Evolutionary conservation across 345 rosid species (phyloP).

Genomic region (Euphorbia peplus): DNA sequence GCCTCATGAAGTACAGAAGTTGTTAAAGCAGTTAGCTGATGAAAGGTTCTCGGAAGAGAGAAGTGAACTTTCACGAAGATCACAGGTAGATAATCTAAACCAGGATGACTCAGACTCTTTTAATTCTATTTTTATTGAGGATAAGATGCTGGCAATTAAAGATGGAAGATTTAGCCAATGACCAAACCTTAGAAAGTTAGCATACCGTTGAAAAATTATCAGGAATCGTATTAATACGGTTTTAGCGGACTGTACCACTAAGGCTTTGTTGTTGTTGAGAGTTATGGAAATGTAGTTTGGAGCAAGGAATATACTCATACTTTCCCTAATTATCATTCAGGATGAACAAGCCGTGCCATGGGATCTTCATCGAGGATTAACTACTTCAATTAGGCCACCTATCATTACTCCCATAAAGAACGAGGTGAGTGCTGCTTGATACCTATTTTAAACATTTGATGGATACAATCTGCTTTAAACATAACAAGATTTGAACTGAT

Average conservation of each 20-base stretch:
- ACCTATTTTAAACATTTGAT: constrained; percentile 1
- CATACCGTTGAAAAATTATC: not conserved
- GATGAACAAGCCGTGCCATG: constrained; percentile 36
- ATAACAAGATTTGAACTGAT: not conserved
- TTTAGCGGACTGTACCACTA: not conserved
- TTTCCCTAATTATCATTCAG: constrained; percentile 36
- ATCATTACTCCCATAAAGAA: constrained; percentile 50
- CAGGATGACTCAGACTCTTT: not conserved
- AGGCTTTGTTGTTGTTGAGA: not conserved
- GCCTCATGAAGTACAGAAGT: constrained; percentile 58
- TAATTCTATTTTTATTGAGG: not conserved
- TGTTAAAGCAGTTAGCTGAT: constrained; percentile 62
- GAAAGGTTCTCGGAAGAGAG: constrained; percentile 48
- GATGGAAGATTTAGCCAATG: not conserved
- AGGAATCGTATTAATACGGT: not conserved
- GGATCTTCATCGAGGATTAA: constrained; percentile 39
- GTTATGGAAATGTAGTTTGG: constrained; percentile 6
- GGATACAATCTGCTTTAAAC: not conserved
- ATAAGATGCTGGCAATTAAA: constrained; percentile 1
- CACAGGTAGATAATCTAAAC: constrained; percentile 38
- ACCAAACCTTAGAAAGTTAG: not conserved
- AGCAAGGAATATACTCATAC: not conserved
- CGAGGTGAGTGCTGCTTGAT: constrained; percentile 46
- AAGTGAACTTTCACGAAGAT: constrained; percentile 29
- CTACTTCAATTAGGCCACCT: constrained; percentile 39